Evolutionary conservation across 192 early-diverging fungal species (phyloP), one percentile per base, ranked within the genome.

Genomic region (Coemansia javaensis): DNA sequence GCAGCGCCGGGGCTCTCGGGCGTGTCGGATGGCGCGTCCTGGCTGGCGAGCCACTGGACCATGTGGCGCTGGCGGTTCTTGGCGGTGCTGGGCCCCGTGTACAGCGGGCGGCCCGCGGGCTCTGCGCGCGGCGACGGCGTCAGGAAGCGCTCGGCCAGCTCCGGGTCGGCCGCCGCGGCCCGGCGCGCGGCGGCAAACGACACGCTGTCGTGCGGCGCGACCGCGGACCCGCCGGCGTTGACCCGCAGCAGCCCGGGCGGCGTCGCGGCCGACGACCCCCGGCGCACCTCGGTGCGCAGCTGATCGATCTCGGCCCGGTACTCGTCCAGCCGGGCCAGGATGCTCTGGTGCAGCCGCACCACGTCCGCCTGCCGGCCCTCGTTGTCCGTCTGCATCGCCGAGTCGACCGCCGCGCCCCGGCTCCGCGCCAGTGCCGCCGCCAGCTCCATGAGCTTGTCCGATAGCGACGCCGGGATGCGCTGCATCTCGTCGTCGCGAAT

Each of bases 251-350:
- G 30, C 13, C 24, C 17, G 5, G 56, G 32, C 36, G 34, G 14
- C 13, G 48, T 38, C 17, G 44, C 20, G 4, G 20, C 44, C 0
- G 42, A n/a, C 12, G 63, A 57, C 6, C 47, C 48, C 22, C 45
- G 47, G n/a, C 69, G 56, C 12, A 72, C 61, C 31, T 72, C 69
- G 11, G 47, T 49, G 14, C 69, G 56, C 35, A 72, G 50, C 57
- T 44, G 32, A 28, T 60, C 57, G 32, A 72, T 47, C 24, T 64
- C 69, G 4, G 39, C 37, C 3, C 57, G 61, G 24, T 47, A 60
- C 49, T 60, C 61, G 39, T 72, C 69, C 30, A 72, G 56, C 15
- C 44, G 40, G 1, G 32, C 31, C 34, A 72, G 35, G 1, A 72
- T 49, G 24, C 60, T 56, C 13, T 36, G 43, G 47, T 65, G 62